Evolutionary conservation across 192 early-diverging fungal genomes (phyloP).

Genomic region (Funneliformis geosporum): DNA sequence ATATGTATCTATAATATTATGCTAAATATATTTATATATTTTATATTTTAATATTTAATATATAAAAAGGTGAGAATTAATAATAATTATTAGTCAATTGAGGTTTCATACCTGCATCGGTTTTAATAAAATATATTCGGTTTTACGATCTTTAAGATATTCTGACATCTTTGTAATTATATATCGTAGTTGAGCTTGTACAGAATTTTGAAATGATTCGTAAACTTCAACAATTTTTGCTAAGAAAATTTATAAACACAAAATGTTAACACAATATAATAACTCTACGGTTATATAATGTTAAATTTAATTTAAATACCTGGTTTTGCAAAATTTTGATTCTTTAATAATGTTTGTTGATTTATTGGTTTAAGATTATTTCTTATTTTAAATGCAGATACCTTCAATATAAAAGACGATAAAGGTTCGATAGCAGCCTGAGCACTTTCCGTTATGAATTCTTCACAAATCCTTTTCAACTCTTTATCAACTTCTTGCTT

Average conservation of each 20-base stretch:
- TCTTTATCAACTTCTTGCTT: conserved; percentile 62
- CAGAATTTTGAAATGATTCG: conserved; percentile 56
- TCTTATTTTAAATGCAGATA: conserved; percentile 53
- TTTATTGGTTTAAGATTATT: conserved; percentile 42
- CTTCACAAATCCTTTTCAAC: conserved; percentile 73
- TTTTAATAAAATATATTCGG: conserved; percentile 69
- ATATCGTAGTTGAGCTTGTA: conserved; percentile 51
- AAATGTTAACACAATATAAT: not conserved
- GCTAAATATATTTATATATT: conserved; percentile 29
- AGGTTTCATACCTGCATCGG: conserved; percentile 78
- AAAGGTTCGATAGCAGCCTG: conserved; percentile 64
- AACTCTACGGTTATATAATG: not conserved
- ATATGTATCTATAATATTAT: conserved; percentile 52
- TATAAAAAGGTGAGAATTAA: not conserved
- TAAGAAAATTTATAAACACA: not conserved
- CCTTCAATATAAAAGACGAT: conserved; percentile 64
- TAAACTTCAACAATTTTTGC: conserved; percentile 41
- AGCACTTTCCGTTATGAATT: conserved; percentile 72
- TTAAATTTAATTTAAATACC: conserved; percentile 33
- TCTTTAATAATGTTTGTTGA: conserved; percentile 43
- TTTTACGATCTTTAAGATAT: conserved; percentile 75
- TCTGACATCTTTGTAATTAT: conserved; percentile 61
- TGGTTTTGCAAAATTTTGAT: conserved; percentile 54
- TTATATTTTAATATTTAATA: not conserved
- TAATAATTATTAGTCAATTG: not conserved